Evolutionary conservation across 169 alveolate genomes (phyloP), one percentile per base, ranked within the genome.

Genomic region (Neospora caninum): DNA sequence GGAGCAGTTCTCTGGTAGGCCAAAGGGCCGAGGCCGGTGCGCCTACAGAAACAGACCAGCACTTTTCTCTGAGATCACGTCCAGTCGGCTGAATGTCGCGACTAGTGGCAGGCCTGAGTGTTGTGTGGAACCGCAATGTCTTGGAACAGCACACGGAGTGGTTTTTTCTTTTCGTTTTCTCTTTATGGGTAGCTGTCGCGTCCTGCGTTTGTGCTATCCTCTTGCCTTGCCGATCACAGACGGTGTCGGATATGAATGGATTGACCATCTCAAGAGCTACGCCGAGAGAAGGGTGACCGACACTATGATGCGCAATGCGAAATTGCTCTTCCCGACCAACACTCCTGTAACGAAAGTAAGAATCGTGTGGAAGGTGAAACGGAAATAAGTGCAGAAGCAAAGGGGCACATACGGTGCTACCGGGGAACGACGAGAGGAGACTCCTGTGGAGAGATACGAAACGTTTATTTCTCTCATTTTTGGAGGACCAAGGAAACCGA

Each of bases 1-100:
- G 94, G 98, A 97, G 95, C 97, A 96, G 94, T 97, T 97, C 91
- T 95, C 91, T 38, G 88, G 94, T 91, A 29, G 13, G 93, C 22
- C 22, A 0, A 58, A 34, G 64, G n/a, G 82, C 38, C 87, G 41
- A 18, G 36, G 45, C 25, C 27, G 38, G 43, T 22, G 69, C 29
- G 13, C 36, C 7, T 18, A 69, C 41, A 58, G 41, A 0, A 41
- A 16, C 0, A 31, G 82, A 54, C 43, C 10, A 0, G 16, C 38
- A 80, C 58, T 49, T 22, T 36, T 49, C 91, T 49, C 1, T 20
- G 39, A 83, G 58, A 83, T 20, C 16, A 0, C 69, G 38, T 83
- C 16, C 69, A 29, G 54, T 29, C 91, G 9, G 45, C 69, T 36
- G 39, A 27, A 43, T 29, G 10, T 0, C 10, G 91, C 10, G 91